Percentiles rank a stretch among this genome's conserved stretches.
Evolutionary conservation across 1,284 basidiomycete genomes (phyloP).

Genomic region (Rhodotorula mucilaginosa): DNA sequence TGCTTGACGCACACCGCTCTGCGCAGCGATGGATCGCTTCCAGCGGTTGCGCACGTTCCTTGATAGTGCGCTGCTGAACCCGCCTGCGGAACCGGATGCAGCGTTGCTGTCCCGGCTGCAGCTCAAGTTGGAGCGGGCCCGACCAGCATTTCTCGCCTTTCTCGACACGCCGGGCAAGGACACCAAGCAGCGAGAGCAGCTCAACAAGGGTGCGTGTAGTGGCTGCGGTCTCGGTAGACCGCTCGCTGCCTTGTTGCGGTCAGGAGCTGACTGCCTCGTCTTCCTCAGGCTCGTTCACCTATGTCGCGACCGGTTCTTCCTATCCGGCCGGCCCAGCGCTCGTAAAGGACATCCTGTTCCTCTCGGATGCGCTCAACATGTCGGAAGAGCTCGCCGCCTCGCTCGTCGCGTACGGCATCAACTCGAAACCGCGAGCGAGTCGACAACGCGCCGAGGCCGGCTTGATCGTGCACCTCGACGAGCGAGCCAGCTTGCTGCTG

Average conservation of each 20-base stretch:
- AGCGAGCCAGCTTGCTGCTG: conserved; percentile 65
- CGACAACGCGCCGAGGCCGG: conserved; percentile 55
- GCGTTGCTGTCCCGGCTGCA: conserved; percentile 25
- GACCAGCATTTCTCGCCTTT: conserved; percentile 37
- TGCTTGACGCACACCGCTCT: not conserved
- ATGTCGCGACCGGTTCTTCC: conserved; percentile 49
- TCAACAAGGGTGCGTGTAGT: conserved; percentile 61
- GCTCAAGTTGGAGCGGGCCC: conserved; percentile 41
- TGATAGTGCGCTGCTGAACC: conserved; percentile 30
- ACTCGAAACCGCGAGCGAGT: conserved; percentile 42
- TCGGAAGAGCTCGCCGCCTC: conserved; percentile 72
- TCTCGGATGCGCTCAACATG: conserved; percentile 69
- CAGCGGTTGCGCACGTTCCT: conserved; percentile 28
- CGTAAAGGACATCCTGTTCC: conserved; percentile 62
- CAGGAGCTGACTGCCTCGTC: not conserved
- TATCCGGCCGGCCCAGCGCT: conserved; percentile 66
- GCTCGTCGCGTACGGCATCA: conserved; percentile 64
- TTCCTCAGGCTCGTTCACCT: conserved; percentile 37
- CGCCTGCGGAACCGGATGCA: conserved; percentile 8
- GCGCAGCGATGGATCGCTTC: conserved; percentile 33
- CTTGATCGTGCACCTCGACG: conserved; percentile 64
- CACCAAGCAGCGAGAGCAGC: conserved; percentile 63
- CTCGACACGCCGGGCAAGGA: conserved; percentile 56
- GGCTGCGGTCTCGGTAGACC: not conserved
- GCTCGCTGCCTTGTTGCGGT: no score